These are phyloP conservation scores for Raddia distichophylla DNA, from an alignment of 176 grass and related monocot species.

Conservation along the genomic window DNA sequence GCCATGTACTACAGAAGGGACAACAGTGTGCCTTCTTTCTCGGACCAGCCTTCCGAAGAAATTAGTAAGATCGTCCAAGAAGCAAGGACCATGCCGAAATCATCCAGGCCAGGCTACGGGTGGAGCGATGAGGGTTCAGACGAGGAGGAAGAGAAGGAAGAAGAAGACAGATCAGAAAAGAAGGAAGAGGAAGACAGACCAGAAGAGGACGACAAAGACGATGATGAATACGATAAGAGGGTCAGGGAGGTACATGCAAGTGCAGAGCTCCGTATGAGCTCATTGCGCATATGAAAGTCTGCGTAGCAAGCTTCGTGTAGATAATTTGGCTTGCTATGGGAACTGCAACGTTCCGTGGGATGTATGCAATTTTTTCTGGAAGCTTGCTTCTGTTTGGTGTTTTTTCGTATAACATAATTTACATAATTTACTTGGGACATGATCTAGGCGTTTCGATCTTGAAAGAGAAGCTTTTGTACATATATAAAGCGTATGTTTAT, in stretches of 20 bases:
- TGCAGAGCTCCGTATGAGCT: conserved; percentile 62
- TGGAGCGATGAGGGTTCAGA: conserved; percentile 64
- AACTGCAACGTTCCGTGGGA: conserved; percentile 28
- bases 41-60: conserved; percentile 73
- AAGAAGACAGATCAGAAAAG: conserved; percentile 42
- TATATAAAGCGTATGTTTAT: conserved; percentile 36
- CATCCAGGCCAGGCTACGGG: conserved; percentile 53
- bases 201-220: conserved; percentile 57
- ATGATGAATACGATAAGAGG: conserved; percentile 76
- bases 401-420: conserved; percentile 49
- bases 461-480: conserved; percentile 29
- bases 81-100: conserved; percentile 70
- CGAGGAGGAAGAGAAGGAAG: conserved; percentile 64
- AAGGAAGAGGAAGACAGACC: conserved; percentile 49
- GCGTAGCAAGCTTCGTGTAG: conserved; percentile 35
- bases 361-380: conserved; percentile 56
- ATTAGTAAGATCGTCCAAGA: conserved; percentile 87
- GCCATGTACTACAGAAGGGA: conserved; percentile 81
- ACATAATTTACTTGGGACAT: conserved; percentile 40
- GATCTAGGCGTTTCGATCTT: conserved; percentile 29
- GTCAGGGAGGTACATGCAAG: conserved; percentile 84
- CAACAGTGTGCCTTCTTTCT: conserved; percentile 70
- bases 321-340: conserved; percentile 28
- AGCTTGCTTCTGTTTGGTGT: conserved; percentile 47
- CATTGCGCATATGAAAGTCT: conserved; percentile 61